Base-by-base conservation (phyloP, 768 basidiomycete genomes). In the Lepiota venenata region DNA sequence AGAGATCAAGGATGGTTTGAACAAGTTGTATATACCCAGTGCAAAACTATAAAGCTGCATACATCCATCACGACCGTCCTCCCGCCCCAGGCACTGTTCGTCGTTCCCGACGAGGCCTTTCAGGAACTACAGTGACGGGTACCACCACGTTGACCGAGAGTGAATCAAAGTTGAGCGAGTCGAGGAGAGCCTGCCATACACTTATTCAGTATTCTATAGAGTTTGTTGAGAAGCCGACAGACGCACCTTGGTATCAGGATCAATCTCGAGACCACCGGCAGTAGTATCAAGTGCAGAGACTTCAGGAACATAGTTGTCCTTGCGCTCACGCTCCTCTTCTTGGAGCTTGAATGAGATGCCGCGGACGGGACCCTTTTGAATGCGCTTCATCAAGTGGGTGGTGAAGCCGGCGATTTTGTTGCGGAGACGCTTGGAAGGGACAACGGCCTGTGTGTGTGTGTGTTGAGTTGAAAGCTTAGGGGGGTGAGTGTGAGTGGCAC, bases 331-430 rank as follows among this genome's bases (percentile, higher is more conserved):
- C 78, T 99, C 97, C 75, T 99, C 97, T 70, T 98, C 97, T 73
- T 99, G 97, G 64, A 99, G 89, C 76, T 98, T 97, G 93, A 98
- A 99, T 53, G 97, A 98, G 72, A 99, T 99, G 65, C 97, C 97
- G 61, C 94, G 93, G 60, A 99, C 97, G 65, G 97, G 97, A 2
- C 97, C 97, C 56, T 86, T 86, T 74, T 97, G 93, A 66, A 99
- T 99, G 68, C 97, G 94, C 84, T 94, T 98, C 97, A 99, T 99
- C 73, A 99, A 80, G 71, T 99, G 97, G 66, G 97, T 99, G 56
- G 97, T 99, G 85, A 98, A 99, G 44, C 97, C 97, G 10, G 96
- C 88, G 68, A 99, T 90, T 84, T 99, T 99, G 91, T 99, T 99
- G 70, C 97, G 87, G 65, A 99, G 86, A 63, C 96, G 93, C 79